Evolutionary conservation across 257 asterid genomes (phyloP).

Genomic region (Nicotiana tomentosiformis): DNA sequence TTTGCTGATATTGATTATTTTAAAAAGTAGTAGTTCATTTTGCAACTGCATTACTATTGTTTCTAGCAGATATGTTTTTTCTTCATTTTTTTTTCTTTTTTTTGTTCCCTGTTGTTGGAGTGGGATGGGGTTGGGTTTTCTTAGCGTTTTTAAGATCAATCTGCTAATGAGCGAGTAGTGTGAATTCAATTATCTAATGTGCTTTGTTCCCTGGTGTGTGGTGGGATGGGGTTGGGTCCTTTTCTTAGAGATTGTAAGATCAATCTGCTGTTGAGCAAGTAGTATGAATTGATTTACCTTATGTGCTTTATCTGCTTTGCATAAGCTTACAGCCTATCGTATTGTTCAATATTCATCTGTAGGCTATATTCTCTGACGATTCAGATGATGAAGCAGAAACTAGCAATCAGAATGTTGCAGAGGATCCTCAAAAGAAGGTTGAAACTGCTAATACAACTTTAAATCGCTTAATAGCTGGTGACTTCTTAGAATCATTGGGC

Average conservation of each 20-base stretch:
- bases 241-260: background rate
- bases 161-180: background rate
- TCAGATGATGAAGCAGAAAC: slow-evolving; percentile 68
- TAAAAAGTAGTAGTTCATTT: background rate
- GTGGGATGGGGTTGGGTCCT: background rate
- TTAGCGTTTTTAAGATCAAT: background rate
- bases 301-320: background rate
- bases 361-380: slow-evolving; percentile 95
- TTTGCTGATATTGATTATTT: background rate
- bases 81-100: background rate
- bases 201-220: background rate
- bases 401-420: slow-evolving; percentile 30
- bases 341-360: slow-evolving; percentile 12
- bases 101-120: background rate
- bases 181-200: background rate
- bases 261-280: background rate
- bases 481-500: slow-evolving; percentile 90
- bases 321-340: background rate
- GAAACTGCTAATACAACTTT: slow-evolving; percentile 75
- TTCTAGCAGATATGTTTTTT: background rate
- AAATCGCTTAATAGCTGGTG: slow-evolving; percentile 90
- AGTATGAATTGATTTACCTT: background rate
- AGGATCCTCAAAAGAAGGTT: slow-evolving; percentile 50
- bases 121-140: background rate
- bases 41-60: background rate